Percentiles rank a stretch among this genome's conserved stretches.
Conservation (phyloP, 1,284 basidiomycete species). For the Trametes sp. region DNA sequence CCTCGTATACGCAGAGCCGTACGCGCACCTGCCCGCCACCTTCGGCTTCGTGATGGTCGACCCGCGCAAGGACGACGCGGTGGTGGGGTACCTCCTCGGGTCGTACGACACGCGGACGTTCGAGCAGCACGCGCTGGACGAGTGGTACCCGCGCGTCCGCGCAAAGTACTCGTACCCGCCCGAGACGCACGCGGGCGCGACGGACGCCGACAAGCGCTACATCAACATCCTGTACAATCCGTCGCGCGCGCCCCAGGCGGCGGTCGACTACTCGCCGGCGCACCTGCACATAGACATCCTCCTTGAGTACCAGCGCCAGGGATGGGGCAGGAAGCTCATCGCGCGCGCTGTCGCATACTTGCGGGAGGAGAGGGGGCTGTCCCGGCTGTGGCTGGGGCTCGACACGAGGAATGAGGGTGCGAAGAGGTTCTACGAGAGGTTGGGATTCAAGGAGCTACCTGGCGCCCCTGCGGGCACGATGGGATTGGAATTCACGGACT, state of each 20-base stretch:
- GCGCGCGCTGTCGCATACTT: conserved; percentile 57
- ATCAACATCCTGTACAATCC: conserved; percentile 59
- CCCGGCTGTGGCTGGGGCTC: conserved; percentile 67
- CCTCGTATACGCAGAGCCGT: conserved; percentile 75
- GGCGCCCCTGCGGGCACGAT: conserved; percentile 55
- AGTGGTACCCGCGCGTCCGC: conserved; percentile 67
- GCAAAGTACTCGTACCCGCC: conserved; percentile 54
- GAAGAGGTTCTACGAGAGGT: conserved; percentile 59
- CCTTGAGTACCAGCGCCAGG: conserved; percentile 62
- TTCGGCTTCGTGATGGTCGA: conserved; percentile 80
- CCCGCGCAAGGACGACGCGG: conserved; percentile 43
- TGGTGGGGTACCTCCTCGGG: conserved; percentile 70
- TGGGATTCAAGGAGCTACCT: conserved; percentile 62
- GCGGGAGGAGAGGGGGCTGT: conserved; percentile 51
- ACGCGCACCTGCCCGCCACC: conserved; percentile 68
- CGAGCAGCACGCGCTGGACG: conserved; percentile 55
- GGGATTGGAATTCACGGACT: conserved; percentile 57
- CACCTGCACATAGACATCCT: conserved; percentile 76
- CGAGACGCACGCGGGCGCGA: conserved; percentile 37
- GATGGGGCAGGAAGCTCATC: conserved; percentile 69
- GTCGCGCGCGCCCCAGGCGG: conserved; percentile 52
- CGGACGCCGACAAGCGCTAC: conserved; percentile 57
- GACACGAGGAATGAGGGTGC: conserved; percentile 66
- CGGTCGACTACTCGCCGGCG: conserved; percentile 63
- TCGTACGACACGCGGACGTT: conserved; percentile 66